These are phyloP conservation scores for Phaeoacremonium minimum DNA, from an alignment of 2,329 filamentous ascomycete genomes.

Conservation along the genomic window DNA sequence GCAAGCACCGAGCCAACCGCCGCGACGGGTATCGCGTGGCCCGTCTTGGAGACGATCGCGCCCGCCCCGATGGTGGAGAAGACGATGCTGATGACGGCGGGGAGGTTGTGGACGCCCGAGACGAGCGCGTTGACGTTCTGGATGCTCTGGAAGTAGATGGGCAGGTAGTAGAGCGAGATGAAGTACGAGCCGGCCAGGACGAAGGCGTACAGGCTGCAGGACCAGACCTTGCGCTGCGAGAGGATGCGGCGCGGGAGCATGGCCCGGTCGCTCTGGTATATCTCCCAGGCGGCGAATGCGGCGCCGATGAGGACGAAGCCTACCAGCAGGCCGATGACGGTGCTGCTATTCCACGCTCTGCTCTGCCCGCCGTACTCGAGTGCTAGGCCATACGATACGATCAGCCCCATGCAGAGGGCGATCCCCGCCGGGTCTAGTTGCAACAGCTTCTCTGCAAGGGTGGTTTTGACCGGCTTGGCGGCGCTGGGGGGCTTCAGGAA, in stretches of 20 bases:
- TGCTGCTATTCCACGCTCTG: conserved; percentile 26
- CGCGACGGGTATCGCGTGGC: conserved; percentile 34
- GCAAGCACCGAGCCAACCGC: conserved; percentile 14
- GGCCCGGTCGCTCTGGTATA: conserved; percentile 25
- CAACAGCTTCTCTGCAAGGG: conserved; percentile 16
- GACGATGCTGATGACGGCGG: conserved; percentile 31
- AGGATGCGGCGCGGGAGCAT: conserved; percentile 35
- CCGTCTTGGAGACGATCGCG: conserved; percentile 24
- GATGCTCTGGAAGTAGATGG: conserved; percentile 35
- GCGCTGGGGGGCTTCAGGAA: conserved; percentile 9
- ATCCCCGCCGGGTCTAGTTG: conserved; percentile 22
- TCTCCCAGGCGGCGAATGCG: conserved; percentile 31
- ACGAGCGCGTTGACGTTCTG: conserved; percentile 28
- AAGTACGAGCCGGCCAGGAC: conserved; percentile 19
- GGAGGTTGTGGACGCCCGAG: conserved; percentile 34
- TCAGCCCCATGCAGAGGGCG: conserved; percentile 17
- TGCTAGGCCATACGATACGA: conserved; percentile 22
- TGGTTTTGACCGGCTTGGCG: conserved; percentile 4
- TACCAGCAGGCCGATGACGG: conserved; percentile 36
- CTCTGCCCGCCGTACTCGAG: conserved; percentile 25
- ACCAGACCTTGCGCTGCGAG: conserved; percentile 30
- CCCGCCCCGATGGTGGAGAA: conserved; percentile 31
- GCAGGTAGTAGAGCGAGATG: conserved; percentile 11
- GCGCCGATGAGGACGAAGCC: conserved; percentile 31
- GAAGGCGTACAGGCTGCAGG: conserved; percentile 22